Percentiles rank a stretch among this genome's conserved stretches.
phyloP scores from a whole-genome alignment of 495 filamentous ascomycete genomes.

The Cetradonia linearis region DNA sequence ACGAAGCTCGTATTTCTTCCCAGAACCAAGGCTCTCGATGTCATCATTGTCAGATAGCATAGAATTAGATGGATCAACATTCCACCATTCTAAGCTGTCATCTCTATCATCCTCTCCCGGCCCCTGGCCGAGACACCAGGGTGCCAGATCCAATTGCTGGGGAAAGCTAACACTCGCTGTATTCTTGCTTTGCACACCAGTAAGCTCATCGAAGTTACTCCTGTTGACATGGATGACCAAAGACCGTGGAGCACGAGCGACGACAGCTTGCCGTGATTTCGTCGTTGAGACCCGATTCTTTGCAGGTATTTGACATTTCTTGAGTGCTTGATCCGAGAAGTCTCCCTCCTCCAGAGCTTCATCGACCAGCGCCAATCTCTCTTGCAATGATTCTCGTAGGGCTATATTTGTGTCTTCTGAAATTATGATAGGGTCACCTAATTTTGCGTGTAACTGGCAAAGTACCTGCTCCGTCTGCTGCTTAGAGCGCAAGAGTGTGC shows the following conservation, averaged over 20 bases:
- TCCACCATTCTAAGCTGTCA: slow-evolving; percentile 52
- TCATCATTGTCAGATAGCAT: slow-evolving; percentile 50
- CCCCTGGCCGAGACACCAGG: slow-evolving; percentile 62
- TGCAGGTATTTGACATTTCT: slow-evolving; percentile 63
- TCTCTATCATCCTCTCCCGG: slow-evolving; percentile 14
- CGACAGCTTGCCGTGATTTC: slow-evolving; percentile 80
- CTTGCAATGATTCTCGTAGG: slow-evolving; percentile 30
- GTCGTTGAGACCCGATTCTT: slow-evolving; percentile 58
- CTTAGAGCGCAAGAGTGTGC: slow-evolving; percentile 57
- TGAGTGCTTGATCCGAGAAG: slow-evolving; percentile 61
- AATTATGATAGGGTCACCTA: not conserved
- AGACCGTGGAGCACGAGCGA: slow-evolving; percentile 68
- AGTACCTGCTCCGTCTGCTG: slow-evolving; percentile 41
- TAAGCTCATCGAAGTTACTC: slow-evolving; percentile 77
- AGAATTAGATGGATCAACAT: slow-evolving; percentile 49
- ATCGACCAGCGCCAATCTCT: slow-evolving; percentile 52
- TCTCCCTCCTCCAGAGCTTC: slow-evolving; percentile 66
- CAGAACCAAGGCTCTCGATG: slow-evolving; percentile 30
- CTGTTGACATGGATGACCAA: slow-evolving; percentile 84
- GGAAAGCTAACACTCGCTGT: slow-evolving; percentile 68
- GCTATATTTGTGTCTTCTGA: slow-evolving; percentile 24
- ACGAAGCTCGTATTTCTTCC: slow-evolving; percentile 66
- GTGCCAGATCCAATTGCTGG: slow-evolving; percentile 55
- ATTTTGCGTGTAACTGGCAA: not conserved
- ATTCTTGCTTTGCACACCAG: slow-evolving; percentile 72